Percentiles rank a stretch among this genome's conserved stretches.
phyloP scores from a whole-genome alignment of 306 rosid species.

The Spatholobus suberectus region DNA sequence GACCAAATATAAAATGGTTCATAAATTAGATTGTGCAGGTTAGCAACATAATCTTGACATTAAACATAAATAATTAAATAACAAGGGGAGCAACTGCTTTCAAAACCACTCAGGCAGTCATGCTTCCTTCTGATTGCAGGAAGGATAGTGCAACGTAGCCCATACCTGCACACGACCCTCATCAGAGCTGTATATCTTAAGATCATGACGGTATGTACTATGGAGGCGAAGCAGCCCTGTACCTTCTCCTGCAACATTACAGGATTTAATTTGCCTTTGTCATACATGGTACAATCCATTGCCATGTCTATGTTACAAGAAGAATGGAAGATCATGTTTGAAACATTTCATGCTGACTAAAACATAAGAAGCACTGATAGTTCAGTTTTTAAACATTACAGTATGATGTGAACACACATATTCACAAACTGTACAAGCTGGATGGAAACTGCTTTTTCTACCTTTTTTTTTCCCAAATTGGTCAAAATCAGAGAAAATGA shows the following conservation, averaged over 20 bases:
- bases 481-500: not conserved
- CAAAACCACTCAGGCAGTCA: constrained; percentile 9
- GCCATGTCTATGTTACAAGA: constrained; percentile 22
- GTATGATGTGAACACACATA: not conserved
- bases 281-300: constrained; percentile 23
- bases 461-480: not conserved
- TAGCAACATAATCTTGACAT: constrained; percentile 34
- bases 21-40: constrained; percentile 22
- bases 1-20: constrained; percentile 31
- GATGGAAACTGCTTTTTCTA: not conserved
- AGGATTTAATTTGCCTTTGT: constrained; percentile 33
- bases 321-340: constrained; percentile 27
- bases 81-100: not conserved
- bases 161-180: constrained; percentile 99
- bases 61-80: constrained; percentile 21
- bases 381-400: not conserved
- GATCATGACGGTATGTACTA: constrained; percentile 95
- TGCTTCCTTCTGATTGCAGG: not conserved
- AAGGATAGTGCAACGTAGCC: not conserved
- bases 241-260: constrained; percentile 79
- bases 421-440: not conserved
- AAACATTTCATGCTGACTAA: constrained; percentile 23
- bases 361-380: not conserved
- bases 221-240: constrained; percentile 98
- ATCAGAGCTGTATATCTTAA: constrained; percentile 97